Evolutionary conservation across 352 stramenopile species (phyloP).

Genomic region (Globisporangium parvum): DNA sequence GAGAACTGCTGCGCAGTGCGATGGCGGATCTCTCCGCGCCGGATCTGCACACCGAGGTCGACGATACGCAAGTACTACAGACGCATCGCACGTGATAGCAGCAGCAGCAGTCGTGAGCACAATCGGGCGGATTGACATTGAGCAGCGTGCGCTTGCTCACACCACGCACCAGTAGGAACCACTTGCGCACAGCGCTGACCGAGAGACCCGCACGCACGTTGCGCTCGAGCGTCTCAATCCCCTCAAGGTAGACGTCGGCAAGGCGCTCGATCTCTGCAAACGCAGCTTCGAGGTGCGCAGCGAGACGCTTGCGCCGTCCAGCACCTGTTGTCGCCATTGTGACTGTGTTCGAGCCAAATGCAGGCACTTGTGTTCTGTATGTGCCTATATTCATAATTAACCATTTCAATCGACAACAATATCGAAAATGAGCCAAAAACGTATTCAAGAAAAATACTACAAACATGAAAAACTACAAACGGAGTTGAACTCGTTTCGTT

Average conservation of each 20-base stretch:
- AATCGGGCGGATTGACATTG: neutral
- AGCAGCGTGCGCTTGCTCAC: neutral
- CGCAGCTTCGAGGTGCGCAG: slow-evolving; percentile 33
- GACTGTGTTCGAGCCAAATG: no score
- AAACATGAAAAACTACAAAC: no score
- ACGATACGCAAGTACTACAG: slow-evolving; percentile 60
- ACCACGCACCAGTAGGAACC: slow-evolving; percentile 54
- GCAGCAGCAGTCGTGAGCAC: neutral
- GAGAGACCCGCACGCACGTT: slow-evolving; percentile 31
- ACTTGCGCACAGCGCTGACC: slow-evolving; percentile 28
- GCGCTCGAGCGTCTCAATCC: slow-evolving; percentile 41
- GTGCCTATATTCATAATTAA: no score
- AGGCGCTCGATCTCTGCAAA: slow-evolving; percentile 51
- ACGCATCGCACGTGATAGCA: neutral
- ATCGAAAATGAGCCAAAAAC: no score
- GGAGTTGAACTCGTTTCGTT: no score
- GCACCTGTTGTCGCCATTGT: no score
- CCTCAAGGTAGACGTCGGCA: slow-evolving; percentile 22
- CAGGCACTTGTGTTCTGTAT: no score
- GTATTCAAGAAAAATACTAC: no score
- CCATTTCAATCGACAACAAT: no score
- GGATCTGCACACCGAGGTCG: slow-evolving; percentile 61
- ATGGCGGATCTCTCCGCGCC: slow-evolving; percentile 69
- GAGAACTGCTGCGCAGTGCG: slow-evolving; percentile 21
- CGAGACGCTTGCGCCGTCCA: slow-evolving; percentile 26